Conservation (phyloP, 106 monocot species). For the Dendrobium nobile region DNA sequence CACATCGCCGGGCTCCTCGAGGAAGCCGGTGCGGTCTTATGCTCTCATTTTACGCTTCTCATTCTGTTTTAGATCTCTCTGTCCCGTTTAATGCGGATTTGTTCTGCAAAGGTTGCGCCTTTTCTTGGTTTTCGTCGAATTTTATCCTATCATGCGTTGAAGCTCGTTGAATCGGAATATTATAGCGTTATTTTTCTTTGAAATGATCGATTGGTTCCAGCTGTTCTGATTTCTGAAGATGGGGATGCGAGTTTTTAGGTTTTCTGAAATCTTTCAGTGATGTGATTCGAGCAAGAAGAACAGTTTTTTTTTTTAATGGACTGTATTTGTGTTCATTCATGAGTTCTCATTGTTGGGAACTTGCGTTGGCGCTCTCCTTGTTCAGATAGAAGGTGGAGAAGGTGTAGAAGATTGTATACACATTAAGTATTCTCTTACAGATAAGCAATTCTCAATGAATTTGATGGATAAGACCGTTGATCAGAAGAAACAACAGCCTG, state of each 20-base stretch:
- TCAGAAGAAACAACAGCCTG: conserved; percentile 7
- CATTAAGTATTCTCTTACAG: neutral
- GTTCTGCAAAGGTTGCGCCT: neutral
- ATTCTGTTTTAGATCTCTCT: neutral
- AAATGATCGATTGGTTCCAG: neutral
- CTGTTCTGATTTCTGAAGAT: neutral
- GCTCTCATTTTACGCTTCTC: neutral
- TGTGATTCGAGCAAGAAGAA: neutral
- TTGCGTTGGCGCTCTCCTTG: neutral
- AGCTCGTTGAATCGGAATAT: neutral
- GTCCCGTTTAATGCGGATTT: neutral
- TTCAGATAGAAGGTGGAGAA: neutral
- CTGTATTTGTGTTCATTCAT: conserved; percentile 3
- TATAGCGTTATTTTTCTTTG: neutral
- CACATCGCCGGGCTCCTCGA: neutral
- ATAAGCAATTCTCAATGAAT: neutral
- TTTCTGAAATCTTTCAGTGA: neutral
- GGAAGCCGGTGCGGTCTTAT: neutral
- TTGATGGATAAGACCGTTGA: conserved; percentile 14
- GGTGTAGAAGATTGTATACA: neutral
- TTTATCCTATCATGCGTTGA: neutral
- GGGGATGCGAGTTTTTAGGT: neutral
- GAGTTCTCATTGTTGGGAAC: neutral
- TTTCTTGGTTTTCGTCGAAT: neutral
- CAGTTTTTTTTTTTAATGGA: neutral